Conservation (phyloP, 208 protist genomes). For the Herpetomonas samuelpessoai region DNA sequence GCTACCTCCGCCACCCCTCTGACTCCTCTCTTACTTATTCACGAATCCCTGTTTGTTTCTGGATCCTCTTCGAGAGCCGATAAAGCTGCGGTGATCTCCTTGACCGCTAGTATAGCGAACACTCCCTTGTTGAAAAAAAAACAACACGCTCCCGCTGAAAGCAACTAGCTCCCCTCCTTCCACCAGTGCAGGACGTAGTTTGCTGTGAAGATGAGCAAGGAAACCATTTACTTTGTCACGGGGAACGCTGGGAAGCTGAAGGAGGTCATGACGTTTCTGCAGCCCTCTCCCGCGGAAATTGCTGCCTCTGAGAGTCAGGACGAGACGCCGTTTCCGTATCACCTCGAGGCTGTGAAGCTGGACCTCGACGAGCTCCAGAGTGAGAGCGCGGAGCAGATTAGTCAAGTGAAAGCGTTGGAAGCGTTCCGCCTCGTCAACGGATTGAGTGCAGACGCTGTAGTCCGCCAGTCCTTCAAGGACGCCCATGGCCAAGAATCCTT, state of each 20-base stretch:
- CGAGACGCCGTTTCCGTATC: constrained; percentile 19
- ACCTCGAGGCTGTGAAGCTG: constrained; percentile 62
- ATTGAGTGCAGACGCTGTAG: constrained; percentile 9
- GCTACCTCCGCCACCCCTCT: too few species aligned
- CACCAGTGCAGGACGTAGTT: too few species aligned
- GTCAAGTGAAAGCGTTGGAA: constrained; percentile 90
- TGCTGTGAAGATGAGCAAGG: constrained; percentile 1
- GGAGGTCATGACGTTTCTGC: constrained; percentile 90
- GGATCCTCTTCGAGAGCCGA: too few species aligned
- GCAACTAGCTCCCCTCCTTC: too few species aligned
- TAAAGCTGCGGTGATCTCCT: too few species aligned
- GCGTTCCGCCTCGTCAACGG: constrained; percentile 65
- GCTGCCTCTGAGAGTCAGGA: too few species aligned
- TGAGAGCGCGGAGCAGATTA: constrained; percentile 84
- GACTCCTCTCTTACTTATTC: too few species aligned
- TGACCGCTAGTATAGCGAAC: too few species aligned
- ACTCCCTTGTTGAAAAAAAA: too few species aligned
- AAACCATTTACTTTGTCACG: constrained; percentile 89
- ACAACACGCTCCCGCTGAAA: too few species aligned
- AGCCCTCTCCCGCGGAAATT: constrained; percentile 3
- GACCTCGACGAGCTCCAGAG: constrained; percentile 96
- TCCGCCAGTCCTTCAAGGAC: not conserved
- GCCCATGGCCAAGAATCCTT: not conserved
- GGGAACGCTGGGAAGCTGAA: constrained; percentile 97
- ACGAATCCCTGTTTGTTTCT: too few species aligned